Base-by-base conservation (phyloP, 2,329 filamentous ascomycete species). In the Clonostachys solani region DNA sequence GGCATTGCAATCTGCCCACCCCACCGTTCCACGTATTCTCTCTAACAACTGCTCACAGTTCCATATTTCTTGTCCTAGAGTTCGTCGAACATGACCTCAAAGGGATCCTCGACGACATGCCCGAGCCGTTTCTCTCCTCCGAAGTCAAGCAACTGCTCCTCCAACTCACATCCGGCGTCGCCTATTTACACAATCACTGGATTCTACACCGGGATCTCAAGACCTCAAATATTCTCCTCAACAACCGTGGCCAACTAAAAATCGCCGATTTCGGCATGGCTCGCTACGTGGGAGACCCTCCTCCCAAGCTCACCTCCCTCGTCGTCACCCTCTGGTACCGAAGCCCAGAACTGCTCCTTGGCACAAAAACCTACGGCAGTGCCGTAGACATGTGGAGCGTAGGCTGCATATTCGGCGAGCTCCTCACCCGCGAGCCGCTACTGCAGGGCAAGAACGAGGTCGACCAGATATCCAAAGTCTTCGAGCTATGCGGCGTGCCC, bases 261-360 rank as follows among this genome's bases (percentile, higher is more conserved):
- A 86, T 99, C 53, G 94, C 94, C 50, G 94, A 99, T 68, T 99
- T 99, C 62, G 94, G 94, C 65, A 96, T 99, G 90, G 92, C 94
- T 5, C 82, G 94, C 29, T 94, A 94, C 69, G 87, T 88, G 47
- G 87, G 87, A 44, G 83, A 89, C 56, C 91, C 92, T 5, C 75
- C 84, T 1, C 75, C 84, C 2, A 86, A 87, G 52, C 78, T 97
- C 50, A 97, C 94, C 3, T 87, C 92, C 62, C 81, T 97, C 42
- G 94, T 99, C 52, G 92, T 97, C 16, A 99, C 94, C 7, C 79
- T 99, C 7, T 99, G 94, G 94, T 99, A 99, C 66, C 88, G 94
- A 48, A 80, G 89, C 1, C 94, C 94, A 0, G 94, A 97, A 67
- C 79, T 97, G 12, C 78, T 99, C 3, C 82, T 97, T 4, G 94